Evolutionary conservation across 805 yeast genomes (phyloP).

Genomic region (Wickerhamomyces hampshirensis): DNA sequence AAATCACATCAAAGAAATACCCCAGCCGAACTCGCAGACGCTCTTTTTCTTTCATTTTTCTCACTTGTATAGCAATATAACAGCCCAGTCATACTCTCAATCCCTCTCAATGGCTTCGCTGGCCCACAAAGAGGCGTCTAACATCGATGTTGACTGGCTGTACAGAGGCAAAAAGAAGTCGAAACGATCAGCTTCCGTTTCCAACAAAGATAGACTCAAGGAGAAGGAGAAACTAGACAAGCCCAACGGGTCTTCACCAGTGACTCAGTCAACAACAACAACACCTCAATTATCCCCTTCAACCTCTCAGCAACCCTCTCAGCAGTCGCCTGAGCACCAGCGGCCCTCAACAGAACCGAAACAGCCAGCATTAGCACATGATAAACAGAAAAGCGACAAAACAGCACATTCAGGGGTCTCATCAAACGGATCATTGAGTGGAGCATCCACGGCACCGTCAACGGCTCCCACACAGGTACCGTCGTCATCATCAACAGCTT

Average conservation of each 20-base stretch:
- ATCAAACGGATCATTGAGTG: too few species aligned
- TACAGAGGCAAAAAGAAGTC: slow-evolving; percentile 67
- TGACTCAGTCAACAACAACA: slow-evolving; percentile 6
- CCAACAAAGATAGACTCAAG: slow-evolving; percentile 14
- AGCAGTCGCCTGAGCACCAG: background rate
- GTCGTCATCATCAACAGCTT: slow-evolving; percentile 10
- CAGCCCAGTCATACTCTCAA: too few species aligned
- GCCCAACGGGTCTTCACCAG: too few species aligned
- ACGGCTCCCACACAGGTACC: too few species aligned
- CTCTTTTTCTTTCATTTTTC: slow-evolving; percentile 7
- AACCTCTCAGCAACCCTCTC: background rate
- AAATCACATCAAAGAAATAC: too few species aligned
- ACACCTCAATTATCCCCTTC: background rate
- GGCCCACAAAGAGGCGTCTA: slow-evolving; percentile 14
- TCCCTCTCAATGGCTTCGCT: background rate
- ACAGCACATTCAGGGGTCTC: too few species aligned
- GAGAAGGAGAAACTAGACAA: slow-evolving; percentile 6
- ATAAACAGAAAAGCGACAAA: too few species aligned
- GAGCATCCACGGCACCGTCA: too few species aligned
- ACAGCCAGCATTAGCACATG: background rate
- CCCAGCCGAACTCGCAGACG: too few species aligned
- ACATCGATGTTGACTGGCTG: slow-evolving; percentile 76
- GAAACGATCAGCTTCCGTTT: slow-evolving; percentile 22
- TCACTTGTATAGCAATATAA: too few species aligned
- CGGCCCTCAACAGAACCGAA: slow-evolving; percentile 1